Percentiles rank a stretch among this genome's conserved stretches.
Evolutionary conservation across 106 monocot species (phyloP).

Genomic region (Agapanthus africanus): DNA sequence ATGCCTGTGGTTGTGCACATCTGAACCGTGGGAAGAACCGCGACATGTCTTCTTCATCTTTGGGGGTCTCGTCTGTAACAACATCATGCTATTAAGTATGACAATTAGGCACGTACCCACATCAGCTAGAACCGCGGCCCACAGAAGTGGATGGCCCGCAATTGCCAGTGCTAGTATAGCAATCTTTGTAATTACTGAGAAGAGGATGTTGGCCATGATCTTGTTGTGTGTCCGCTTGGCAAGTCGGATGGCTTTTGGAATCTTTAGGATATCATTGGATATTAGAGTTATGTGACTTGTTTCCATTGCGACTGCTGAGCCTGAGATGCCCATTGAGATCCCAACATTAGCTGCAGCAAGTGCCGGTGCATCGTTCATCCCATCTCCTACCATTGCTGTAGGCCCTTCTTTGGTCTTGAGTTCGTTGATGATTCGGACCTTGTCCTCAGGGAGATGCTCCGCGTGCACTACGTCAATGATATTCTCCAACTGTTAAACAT

Average conservation of each 20-base stretch:
- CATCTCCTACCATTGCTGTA: constrained; percentile 84
- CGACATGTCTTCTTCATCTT: constrained; percentile 36
- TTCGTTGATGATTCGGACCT: constrained; percentile 50
- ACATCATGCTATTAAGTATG: constrained; percentile 73
- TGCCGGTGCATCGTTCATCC: constrained; percentile 94
- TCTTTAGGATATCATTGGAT: constrained; percentile 84
- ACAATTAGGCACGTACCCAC: constrained; percentile 87
- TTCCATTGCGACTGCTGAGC: constrained; percentile 87
- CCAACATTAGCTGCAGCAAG: constrained; percentile 75
- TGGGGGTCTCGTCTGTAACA: constrained; percentile 18
- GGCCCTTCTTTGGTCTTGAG: constrained; percentile 53
- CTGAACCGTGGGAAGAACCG: constrained; percentile 14
- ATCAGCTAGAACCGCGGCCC: constrained; percentile 95
- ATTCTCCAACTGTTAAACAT: constrained; percentile 45
- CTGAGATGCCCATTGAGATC: constrained; percentile 95
- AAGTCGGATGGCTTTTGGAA: constrained; percentile 58
- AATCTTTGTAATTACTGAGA: constrained; percentile 50
- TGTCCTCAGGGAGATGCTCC: constrained; percentile 82
- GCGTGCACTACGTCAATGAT: constrained; percentile 53
- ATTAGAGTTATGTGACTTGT: constrained; percentile 89
- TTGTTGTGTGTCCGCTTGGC: constrained; percentile 50
- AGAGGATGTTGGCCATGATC: constrained; percentile 64
- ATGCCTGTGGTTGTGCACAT: not conserved
- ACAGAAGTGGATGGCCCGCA: constrained; percentile 69
- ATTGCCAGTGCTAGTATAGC: constrained; percentile 65